Base-by-base conservation (phyloP, 2,329 filamentous ascomycete species). In the Fusarium multiceps region DNA sequence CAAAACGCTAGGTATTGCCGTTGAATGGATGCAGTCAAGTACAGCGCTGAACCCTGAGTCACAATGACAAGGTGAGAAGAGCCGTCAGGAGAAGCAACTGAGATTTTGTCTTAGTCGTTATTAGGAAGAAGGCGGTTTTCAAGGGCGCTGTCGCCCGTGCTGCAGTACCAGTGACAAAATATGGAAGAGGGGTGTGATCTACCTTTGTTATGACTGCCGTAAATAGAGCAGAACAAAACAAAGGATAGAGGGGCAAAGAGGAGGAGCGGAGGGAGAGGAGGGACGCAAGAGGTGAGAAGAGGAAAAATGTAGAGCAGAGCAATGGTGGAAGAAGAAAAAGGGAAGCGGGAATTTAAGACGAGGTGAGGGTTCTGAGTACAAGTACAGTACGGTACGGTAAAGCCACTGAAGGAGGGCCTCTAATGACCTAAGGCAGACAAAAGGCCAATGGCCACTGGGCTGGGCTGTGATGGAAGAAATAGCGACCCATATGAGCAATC, bases 261-360 rank as follows among this genome's bases (percentile, higher is more conserved):
- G 40, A 54, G 23, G 48, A 48, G 42, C 41, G 47, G 51, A 21
- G 32, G 20, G 43, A 50, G 43, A 55, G 32, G 20, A 28, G 53
- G 32, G 13, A 41, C 23, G 23, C 21, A 25, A 51, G 49, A 53
- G 34, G 56, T 62, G 61, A 55, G 54, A 56, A 41, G 51, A 62
- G 63, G 66, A 63, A 69, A 50, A 57, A 75, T 45, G 47, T 12
- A 53, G 25, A 37, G 10, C 14, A 16, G 34, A 53, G 34, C 32
- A 66, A 41, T 30, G 53, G 60, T 72, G 51, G 49, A 28, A 53
- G 34, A 50, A 45, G 63, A 62, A 71, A 72, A 62, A 66, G 56
- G 53, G 66, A 64, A 72, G 73, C 73, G 73, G 72, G 68, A 75
- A 75, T 74, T 75, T 75, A 73, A 71, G 70, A 65, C 59, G 49